Evolutionary conservation across 2,329 filamentous ascomycete species (phyloP), one percentile per base, ranked within the genome.

Genomic region (Fusarium sp.): DNA sequence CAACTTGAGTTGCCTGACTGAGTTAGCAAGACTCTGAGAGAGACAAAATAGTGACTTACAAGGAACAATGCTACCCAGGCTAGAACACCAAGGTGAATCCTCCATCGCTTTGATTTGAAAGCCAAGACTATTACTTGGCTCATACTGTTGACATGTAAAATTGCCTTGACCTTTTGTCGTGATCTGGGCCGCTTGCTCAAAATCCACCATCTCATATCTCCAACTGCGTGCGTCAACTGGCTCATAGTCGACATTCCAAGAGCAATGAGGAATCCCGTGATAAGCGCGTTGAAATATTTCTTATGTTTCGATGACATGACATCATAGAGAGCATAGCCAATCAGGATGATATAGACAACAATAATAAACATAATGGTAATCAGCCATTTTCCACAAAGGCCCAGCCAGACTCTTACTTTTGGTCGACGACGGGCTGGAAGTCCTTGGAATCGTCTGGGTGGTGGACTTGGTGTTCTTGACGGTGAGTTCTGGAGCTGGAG

Each of bases 201-300:
- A 25, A 84, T 79, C 74, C 80, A 82, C 83, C 83, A 85, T 19
- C 82, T 75, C 65, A 83, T 70, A 60, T 83, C 81, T 4, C 76
- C 69, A 3, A 81, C 78, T 69, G 83, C 80, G 42, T 76, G 76
- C 45, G 82, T 83, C 48, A 84, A 75, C 8, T 79, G 77, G 58
- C 76, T 81, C n/a, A 79, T 78, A 14, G 83, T 78, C 50, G 81
- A 80, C 37, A 84, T 58, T 58, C 81, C 80, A 19, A 84, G 72
- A 1, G 75, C 69, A 31, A 84, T 83, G 26, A 79, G 79, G 18
- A 83, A 74, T 0, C 78, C 81, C 0, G 82, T 83, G 16, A 83
- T 81, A 13, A 83, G 61, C 0, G 80, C 75, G 56, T 84, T 84
- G 58, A 81, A 84, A 41, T 78, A 69, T 42, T 77, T 78, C 68